phyloP scores from a whole-genome alignment of 2,329 filamentous ascomycete species.

The Neopestalotiopsis sp. region DNA sequence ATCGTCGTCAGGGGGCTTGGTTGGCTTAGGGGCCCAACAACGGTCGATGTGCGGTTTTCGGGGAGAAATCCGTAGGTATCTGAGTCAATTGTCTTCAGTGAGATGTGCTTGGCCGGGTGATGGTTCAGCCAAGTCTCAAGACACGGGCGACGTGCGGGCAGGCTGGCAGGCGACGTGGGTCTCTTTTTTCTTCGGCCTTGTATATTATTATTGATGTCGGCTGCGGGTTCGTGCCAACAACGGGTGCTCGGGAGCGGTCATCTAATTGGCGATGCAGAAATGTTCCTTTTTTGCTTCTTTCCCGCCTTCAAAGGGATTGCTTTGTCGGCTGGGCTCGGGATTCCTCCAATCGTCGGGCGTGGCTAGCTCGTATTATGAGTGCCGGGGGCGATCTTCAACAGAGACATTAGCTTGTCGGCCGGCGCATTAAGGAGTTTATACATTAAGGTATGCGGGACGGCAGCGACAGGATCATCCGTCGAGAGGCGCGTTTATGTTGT shows the following conservation, averaged over 20 bases:
- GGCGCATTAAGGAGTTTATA: background rate
- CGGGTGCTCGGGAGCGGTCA: slow-evolving; percentile 4
- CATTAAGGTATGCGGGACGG: background rate
- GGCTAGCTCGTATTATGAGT: slow-evolving; percentile 2
- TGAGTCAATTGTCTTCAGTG: background rate
- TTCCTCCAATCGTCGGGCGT: slow-evolving; percentile 1
- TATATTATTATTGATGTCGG: background rate
- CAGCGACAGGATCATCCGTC: background rate
- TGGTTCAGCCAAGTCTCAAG: slow-evolving; percentile 10
- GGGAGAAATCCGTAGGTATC: background rate
- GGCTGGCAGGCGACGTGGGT: background rate
- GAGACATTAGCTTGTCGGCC: slow-evolving; percentile 3
- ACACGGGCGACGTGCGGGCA: background rate
- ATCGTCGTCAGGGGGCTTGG: background rate
- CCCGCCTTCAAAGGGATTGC: background rate
- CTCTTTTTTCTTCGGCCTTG: background rate
- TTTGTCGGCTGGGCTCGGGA: slow-evolving; percentile 2
- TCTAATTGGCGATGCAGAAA: slow-evolving; percentile 11
- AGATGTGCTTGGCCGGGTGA: slow-evolving; percentile 1
- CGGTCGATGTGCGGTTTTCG: background rate
- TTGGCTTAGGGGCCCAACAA: background rate
- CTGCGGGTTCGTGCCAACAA: background rate
- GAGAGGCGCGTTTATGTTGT: background rate
- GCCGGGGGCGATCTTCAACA: background rate
- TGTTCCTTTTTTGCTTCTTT: slow-evolving; percentile 3